Evolutionary conservation across 2,329 filamentous ascomycete genomes (phyloP).

Genomic region (Hymenotorrendiella dingleyae): DNA sequence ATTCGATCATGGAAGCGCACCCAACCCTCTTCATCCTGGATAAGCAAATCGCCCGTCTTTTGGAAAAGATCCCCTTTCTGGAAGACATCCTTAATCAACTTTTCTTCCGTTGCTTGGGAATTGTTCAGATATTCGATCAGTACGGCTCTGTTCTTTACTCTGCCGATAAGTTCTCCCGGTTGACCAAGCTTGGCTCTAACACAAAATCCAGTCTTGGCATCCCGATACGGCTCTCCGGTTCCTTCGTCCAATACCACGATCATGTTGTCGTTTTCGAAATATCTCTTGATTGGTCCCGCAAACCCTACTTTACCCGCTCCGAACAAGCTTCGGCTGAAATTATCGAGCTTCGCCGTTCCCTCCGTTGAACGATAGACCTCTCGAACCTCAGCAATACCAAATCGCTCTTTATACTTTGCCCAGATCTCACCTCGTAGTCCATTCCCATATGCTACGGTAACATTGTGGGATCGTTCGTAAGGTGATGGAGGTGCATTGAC

Average conservation of each 20-base stretch:
- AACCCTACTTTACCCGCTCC: conserved; percentile 40
- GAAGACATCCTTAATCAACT: conserved; percentile 39
- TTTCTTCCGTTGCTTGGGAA: conserved; percentile 37
- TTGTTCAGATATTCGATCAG: conserved; percentile 39
- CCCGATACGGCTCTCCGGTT: conserved; percentile 35
- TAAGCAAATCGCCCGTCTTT: conserved; percentile 39
- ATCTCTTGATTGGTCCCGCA: conserved; percentile 34
- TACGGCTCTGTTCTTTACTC: conserved; percentile 34
- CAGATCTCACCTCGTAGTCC: conserved; percentile 43
- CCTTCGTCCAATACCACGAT: conserved; percentile 35
- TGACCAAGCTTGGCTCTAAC: conserved; percentile 33
- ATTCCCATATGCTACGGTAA: conserved; percentile 41
- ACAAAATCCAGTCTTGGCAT: conserved; percentile 40
- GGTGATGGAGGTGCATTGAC: conserved; percentile 38
- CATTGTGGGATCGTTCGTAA: conserved; percentile 39
- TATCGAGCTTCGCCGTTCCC: conserved; percentile 40
- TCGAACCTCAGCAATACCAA: conserved; percentile 38
- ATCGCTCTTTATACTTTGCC: conserved; percentile 39
- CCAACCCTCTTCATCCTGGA: conserved; percentile 37
- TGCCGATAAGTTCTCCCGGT: conserved; percentile 40
- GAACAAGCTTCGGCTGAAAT: conserved; percentile 35
- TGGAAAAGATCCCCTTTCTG: conserved; percentile 40
- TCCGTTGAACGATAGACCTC: conserved; percentile 44
- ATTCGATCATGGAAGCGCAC: conserved; percentile 42
- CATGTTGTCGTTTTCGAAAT: conserved; percentile 36